Conservation (phyloP, 163 green algal genomes). For the Chloromonas sp. region DNA sequence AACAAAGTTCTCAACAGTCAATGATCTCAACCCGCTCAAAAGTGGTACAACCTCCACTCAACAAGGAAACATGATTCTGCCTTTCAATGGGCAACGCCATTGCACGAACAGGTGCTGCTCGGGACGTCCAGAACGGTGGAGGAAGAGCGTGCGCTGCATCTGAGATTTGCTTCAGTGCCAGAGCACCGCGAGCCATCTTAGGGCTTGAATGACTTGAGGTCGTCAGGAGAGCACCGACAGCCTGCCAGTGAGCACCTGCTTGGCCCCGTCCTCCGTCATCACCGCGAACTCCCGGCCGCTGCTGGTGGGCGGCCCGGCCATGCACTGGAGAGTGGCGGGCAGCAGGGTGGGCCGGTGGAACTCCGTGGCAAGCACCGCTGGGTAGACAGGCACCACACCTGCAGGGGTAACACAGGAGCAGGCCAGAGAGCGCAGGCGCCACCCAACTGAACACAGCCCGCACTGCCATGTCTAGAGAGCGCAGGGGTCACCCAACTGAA, state of each 20-base stretch:
- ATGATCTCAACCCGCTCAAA: too few relatives aligned
- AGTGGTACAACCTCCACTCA: too few relatives aligned
- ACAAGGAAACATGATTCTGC: too few relatives aligned
- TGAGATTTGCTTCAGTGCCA: not conserved
- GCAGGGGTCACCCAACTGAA: not conserved
- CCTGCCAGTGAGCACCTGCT: slow-evolving; percentile 39
- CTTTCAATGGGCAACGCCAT: too few relatives aligned
- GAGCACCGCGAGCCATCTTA: too few relatives aligned
- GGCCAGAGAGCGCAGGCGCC: not conserved
- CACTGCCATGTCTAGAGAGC: not conserved
- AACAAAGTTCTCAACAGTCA: too few relatives aligned
- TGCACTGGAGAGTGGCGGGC: slow-evolving; percentile 32
- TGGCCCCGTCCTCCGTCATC: slow-evolving; percentile 30
- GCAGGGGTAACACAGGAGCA: not conserved
- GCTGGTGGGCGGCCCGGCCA: not conserved
- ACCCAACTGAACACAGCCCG: not conserved
- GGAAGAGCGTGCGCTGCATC: not conserved
- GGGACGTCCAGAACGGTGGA: too few relatives aligned
- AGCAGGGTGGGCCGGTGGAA: slow-evolving; percentile 56
- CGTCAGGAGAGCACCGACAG: not conserved
- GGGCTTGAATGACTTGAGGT: not conserved
- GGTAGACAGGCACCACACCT: slow-evolving; percentile 18
- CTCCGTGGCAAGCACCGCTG: slow-evolving; percentile 26
- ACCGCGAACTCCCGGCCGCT: slow-evolving; percentile 24
- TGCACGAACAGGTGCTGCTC: too few relatives aligned